Base-by-base conservation (phyloP, 441 rosid species). In the Bocquillonia castaneifolia region DNA sequence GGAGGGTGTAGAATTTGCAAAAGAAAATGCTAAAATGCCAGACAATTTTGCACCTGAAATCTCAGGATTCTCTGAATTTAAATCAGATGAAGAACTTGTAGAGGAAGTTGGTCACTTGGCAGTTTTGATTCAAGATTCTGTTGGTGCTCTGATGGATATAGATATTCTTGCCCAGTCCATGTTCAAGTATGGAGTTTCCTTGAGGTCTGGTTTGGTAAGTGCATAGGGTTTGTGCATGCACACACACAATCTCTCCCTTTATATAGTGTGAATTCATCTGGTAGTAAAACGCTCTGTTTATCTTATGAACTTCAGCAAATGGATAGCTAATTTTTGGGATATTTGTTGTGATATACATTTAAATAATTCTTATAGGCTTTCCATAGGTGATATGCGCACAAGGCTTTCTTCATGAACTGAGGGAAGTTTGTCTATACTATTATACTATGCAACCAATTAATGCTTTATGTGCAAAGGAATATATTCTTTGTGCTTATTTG, bases 1-100 rank as follows among this genome's bases (percentile, higher is more conserved):
- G 64, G 77, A 78, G 78, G 96, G 96, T 71, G 61, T 87, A 64
- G 72, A 78, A 73, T 84, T 76, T 80, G 93, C 93, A 63, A 85
- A 86, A 68, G 79, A 77, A 66, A 78, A 70, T 74, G 83, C 83
- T 70, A 74, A 59, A 29, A 29, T 68, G 60, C 78, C 70, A 67
- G 78, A 76, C 7, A 67, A 70, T 53, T 85, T 79, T 69, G 59
- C 65, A 70, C 91, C 90, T 40, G 97, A 92, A 83, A 77, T 86
- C 74, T 81, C 83, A 5, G 82, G 77, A 60, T 81, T 79, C 77
- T 80, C 86, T 59, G 70, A 67, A 64, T 74, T 59, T 75, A 78
- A 58, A 77, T 82, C 93, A 32, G 90, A 85, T 69, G 80, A 83
- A 65, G 81, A 83, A 74, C 85, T 95, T 68, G 89, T 88, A 47